Conservation (phyloP, 148 eudicot genomes). For the Fallopia convolvulus region DNA sequence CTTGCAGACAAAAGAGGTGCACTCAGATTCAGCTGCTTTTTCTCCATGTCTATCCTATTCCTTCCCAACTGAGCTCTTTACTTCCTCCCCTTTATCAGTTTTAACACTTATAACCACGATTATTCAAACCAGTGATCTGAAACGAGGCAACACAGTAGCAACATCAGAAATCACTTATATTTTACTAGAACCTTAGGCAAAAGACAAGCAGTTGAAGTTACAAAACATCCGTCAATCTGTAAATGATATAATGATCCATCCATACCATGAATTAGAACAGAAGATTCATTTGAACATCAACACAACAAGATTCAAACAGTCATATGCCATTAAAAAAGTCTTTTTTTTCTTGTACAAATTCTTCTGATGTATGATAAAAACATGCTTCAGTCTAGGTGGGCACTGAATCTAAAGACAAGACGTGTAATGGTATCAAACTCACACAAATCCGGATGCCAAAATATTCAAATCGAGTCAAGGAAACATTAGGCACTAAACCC, state of each 20-base stretch:
- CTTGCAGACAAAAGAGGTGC: constrained; percentile 45
- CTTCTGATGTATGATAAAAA: background rate
- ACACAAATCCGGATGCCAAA: background rate
- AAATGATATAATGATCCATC: background rate
- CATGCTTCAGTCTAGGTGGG: background rate
- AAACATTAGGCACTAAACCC: background rate
- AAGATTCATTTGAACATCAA: background rate
- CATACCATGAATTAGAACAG: background rate
- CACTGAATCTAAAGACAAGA: background rate
- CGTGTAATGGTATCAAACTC: background rate
- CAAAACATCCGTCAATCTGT: background rate
- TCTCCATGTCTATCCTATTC: constrained; percentile 26
- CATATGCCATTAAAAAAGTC: background rate
- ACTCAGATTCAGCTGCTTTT: constrained; percentile 34
- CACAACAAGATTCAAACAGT: background rate
- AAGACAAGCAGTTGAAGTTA: background rate
- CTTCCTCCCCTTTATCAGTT: background rate
- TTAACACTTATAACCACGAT: background rate
- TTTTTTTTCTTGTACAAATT: background rate
- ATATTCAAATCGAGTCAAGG: background rate
- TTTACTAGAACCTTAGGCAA: no score
- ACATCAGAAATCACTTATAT: background rate
- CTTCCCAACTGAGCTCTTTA: background rate
- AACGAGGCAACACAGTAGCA: background rate
- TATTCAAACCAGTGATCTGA: background rate